Evolutionary conservation across 371 early-diverging fungal genomes (phyloP).

Genomic region (Caulochytrium protostelioides): DNA sequence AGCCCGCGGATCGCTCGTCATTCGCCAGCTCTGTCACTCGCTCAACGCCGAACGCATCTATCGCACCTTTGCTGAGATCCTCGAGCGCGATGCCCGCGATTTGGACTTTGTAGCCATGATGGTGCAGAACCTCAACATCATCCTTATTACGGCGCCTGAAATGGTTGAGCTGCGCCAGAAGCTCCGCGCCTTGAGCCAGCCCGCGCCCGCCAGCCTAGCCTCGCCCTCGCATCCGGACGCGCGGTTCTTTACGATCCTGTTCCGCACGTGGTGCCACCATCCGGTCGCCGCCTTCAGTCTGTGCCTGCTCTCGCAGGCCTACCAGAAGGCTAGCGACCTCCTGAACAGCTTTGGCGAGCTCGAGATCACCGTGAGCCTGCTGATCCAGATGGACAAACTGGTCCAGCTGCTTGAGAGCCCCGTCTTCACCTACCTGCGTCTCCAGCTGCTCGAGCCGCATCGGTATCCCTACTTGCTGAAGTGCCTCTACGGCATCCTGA

Average conservation of each 20-base stretch:
- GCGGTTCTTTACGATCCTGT: conserved; percentile 58
- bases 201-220: neutral
- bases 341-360: conserved; percentile 63
- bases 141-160: conserved; percentile 76
- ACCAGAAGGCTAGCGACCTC: conserved; percentile 55
- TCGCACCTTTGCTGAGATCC: conserved; percentile 49
- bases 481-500: conserved; percentile 69
- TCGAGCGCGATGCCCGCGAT: conserved; percentile 47
- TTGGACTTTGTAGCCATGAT: conserved; percentile 71
- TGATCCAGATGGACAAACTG: conserved; percentile 78
- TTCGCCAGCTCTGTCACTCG: conserved; percentile 65
- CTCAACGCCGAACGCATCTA: conserved; percentile 69
- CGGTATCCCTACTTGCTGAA: conserved; percentile 61
- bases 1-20: conserved; percentile 59
- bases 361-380: conserved; percentile 65
- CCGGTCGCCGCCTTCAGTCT: conserved; percentile 68
- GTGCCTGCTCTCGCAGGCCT: conserved; percentile 69
- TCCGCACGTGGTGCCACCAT: conserved; percentile 77
- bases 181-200: neutral
- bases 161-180: conserved; percentile 48
- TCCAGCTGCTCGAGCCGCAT: conserved; percentile 72
- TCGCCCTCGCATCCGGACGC: too few species aligned
- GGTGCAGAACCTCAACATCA: conserved; percentile 78
- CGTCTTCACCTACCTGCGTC: conserved; percentile 68
- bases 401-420: conserved; percentile 86